Base-by-base conservation (phyloP, 2,329 filamentous ascomycete species). In the Clonostachys rosea region DNA sequence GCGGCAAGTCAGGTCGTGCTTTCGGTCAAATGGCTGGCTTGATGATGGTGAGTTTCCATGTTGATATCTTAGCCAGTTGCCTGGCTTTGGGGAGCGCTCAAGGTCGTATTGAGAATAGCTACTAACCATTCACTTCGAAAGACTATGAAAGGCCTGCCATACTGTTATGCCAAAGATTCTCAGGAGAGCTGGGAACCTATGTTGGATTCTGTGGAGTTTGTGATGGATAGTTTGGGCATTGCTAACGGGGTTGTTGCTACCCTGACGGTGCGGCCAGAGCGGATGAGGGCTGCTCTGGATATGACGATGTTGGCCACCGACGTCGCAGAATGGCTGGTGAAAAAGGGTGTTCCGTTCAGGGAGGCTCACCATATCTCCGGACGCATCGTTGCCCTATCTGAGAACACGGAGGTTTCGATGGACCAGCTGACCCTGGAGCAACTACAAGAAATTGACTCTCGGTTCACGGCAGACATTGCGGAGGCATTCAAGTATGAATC, bases 301-400 rank as follows among this genome's bases (percentile, higher is more conserved):
- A 85, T 83, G 5, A 84, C 87, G 57, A 89, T 91, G 84, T 76
- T 91, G 5, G 86, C 87, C 14, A 84, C 80, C 20, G 81, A 84
- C 60, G 70, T 84, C 34, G 79, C 81, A 37, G 81, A 84, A 59
- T 83, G 80, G 59, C 67, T 84, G 10, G 79, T 84, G 41, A 65
- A 77, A 43, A 82, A 78, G 81, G 80, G 40, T 83, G 88, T 40
- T 40, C 45, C 87, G 9, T 91, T 91, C 73, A 76, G 87, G 41
- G 86, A 90, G 67, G 86, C 86, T 14, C 87, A 91, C 59, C 87
- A 90, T 62, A 87, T 90, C 56, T 84, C 83, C 34, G 86, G 87
- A 17, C 77, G 79, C 39, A 78, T 86, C 2, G 87, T 91, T n/a
- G 83, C 84, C 13, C 63, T 86, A 42, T 82, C 84, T 0, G 86